phyloP scores from a whole-genome alignment of 495 filamentous ascomycete species.

The Penicillium chermesinum region DNA sequence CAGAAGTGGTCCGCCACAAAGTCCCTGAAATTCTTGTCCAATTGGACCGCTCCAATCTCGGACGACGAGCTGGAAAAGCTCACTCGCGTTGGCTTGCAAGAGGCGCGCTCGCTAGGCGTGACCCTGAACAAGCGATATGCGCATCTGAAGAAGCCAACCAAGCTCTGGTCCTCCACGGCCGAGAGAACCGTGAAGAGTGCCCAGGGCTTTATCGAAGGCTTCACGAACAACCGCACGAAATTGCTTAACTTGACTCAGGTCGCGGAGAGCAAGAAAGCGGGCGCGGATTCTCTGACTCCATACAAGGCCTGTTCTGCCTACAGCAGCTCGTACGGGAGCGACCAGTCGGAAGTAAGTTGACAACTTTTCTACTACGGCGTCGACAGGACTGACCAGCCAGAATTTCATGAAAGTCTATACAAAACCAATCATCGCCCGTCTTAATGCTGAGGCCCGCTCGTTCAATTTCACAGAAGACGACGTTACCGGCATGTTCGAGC shows the following conservation, averaged over 20 bases:
- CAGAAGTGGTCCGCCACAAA: constrained; percentile 11
- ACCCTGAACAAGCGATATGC: constrained; percentile 12
- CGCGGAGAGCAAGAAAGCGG: constrained; percentile 12
- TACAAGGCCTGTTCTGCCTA: constrained; percentile 20
- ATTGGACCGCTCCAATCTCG: constrained; percentile 17
- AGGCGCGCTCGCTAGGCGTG: constrained; percentile 10
- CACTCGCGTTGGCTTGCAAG: constrained; percentile 15
- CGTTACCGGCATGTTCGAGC: constrained; percentile 23
- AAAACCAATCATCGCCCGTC: constrained; percentile 10
- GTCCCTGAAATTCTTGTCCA: constrained; percentile 10
- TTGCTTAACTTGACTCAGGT: constrained; percentile 12
- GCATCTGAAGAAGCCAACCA: constrained; percentile 5
- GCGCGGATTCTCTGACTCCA: constrained; percentile 21
- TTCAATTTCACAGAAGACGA: constrained; percentile 21
- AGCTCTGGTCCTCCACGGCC: constrained; percentile 17
- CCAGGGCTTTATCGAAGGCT: constrained; percentile 16
- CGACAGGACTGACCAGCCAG: constrained; percentile 7
- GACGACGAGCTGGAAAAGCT: constrained; percentile 20
- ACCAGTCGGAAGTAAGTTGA: constrained; percentile 6
- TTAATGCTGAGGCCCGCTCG: constrained; percentile 8
- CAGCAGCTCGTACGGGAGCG: constrained; percentile 18
- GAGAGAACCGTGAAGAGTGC: constrained; percentile 17
- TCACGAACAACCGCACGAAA: constrained; percentile 11
- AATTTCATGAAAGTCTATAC: constrained; percentile 14
- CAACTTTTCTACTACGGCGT: too few species aligned